These are phyloP conservation scores for Barnettozyma vustinii DNA, from an alignment of 805 yeast species.

Conservation along the genomic window DNA sequence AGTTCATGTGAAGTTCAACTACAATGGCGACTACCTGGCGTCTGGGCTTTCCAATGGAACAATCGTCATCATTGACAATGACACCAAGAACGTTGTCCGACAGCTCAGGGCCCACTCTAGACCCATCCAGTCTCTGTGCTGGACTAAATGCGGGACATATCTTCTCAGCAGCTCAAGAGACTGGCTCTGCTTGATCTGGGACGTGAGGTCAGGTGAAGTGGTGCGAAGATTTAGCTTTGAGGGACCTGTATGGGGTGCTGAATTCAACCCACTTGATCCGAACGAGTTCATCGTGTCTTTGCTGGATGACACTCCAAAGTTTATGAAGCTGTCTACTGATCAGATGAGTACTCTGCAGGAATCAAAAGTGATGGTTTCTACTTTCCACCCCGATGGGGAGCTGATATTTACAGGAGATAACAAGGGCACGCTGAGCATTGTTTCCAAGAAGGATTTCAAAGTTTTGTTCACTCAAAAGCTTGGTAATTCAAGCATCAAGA, in stretches of 20 bases:
- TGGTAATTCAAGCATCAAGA: slow-evolving; percentile 68
- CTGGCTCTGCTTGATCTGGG: slow-evolving; percentile 83
- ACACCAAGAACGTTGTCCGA: slow-evolving; percentile 54
- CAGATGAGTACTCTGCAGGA: slow-evolving; percentile 19
- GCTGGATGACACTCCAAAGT: slow-evolving; percentile 55
- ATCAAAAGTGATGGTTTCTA: slow-evolving; percentile 24
- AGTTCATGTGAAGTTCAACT: slow-evolving; percentile 62
- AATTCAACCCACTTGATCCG: slow-evolving; percentile 44
- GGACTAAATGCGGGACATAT: slow-evolving; percentile 72
- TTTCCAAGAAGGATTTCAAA: slow-evolving; percentile 23
- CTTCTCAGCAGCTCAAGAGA: slow-evolving; percentile 71
- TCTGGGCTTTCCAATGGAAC: slow-evolving; percentile 73
- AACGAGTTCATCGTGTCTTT: slow-evolving; percentile 55
- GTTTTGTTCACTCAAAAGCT: slow-evolving; percentile 47
- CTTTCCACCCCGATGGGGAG: slow-evolving; percentile 48
- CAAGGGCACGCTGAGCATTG: slow-evolving; percentile 67
- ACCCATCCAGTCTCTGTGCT: slow-evolving; percentile 64
- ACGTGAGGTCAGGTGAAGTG: slow-evolving; percentile 41
- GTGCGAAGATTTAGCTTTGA: slow-evolving; percentile 47
- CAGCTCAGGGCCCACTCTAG: slow-evolving; percentile 61
- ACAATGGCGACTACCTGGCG: slow-evolving; percentile 81
- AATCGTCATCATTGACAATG: slow-evolving; percentile 67
- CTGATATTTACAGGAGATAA: slow-evolving; percentile 71
- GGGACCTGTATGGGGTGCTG: slow-evolving; percentile 70
- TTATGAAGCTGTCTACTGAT: slow-evolving; percentile 35